Base-by-base conservation (phyloP, 1,284 basidiomycete species). In the Cutaneotrichosporon dermatis region DNA sequence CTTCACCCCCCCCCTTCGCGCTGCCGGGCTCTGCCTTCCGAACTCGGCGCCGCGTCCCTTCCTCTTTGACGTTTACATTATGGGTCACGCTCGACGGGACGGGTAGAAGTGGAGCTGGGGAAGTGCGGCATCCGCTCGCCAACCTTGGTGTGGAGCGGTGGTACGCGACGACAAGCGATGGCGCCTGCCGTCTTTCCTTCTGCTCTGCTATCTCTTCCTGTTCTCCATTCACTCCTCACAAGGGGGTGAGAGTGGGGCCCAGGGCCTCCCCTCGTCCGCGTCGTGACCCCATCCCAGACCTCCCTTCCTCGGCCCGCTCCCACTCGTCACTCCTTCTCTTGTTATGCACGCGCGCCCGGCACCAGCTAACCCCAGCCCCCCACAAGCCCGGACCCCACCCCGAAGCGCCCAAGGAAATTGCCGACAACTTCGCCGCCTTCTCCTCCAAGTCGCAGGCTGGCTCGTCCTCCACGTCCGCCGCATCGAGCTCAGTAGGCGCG, bases 381-480 rank as follows among this genome's bases (percentile, higher is more conserved):
- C 81, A 83, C 69, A 74, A 81, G 40, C 84, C 87, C 13, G 85
- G 84, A 63, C 82, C 88, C 8, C 90, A 92, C 74, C 90, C 90
- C 1, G 83, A 83, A 46, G 89, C 89, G 33, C 88, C 89, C 25
- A 72, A 81, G 62, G 88, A 90, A 69, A 79, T 86, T 62, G 84
- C 83, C 69, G 82, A 85, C 59, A 76, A 79, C 13, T 89, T 89
- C 71, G 74, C 83, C 15, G 82, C 82, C 41, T 86, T 86, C 68
- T 66, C 85, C 46, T 81, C 81, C 64, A 85, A 83, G 71, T 73
- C 74, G 4, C 39, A 43, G n/a, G 60, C 58, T 6, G 41, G 63
- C 7, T 34, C 54, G 4, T 54, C 58, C 9, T 66, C 7, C 67
- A 67, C 5, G 69, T 35, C 58, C 6, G 37, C 45, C 25, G 43